These are phyloP conservation scores for Grigorovia transvaalensis DNA, from an alignment of 805 yeast species.

Conservation along the genomic window DNA sequence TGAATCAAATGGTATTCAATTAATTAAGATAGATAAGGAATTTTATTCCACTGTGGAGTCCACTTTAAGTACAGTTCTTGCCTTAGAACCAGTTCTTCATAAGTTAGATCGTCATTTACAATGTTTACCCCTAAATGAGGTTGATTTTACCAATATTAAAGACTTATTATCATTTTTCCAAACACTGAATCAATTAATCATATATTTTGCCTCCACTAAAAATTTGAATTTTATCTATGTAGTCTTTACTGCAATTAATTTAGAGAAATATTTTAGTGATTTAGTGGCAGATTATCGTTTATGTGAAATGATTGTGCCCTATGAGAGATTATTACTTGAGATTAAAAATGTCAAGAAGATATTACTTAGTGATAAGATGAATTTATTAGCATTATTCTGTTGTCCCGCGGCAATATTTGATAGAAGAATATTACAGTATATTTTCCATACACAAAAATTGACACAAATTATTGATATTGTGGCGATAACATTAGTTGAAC, in stretches of 20 bases:
- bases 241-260: slow-evolving; percentile 5
- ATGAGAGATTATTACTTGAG: slow-evolving; percentile 3
- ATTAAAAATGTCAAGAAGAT: slow-evolving; percentile 5
- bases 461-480: slow-evolving; percentile 13
- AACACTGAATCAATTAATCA: slow-evolving; percentile 8
- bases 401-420: slow-evolving; percentile 14
- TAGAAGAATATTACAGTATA: slow-evolving; percentile 10
- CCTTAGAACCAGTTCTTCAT: slow-evolving; percentile 5
- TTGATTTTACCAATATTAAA: slow-evolving; percentile 6
- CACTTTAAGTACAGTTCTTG: slow-evolving; percentile 5
- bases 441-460: slow-evolving; percentile 10
- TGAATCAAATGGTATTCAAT: too few species aligned
- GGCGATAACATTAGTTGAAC: slow-evolving; percentile 3
- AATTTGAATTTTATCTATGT: slow-evolving; percentile 7
- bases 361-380: slow-evolving; percentile 9
- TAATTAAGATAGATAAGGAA: slow-evolving; percentile 4
- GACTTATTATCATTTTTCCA: slow-evolving; percentile 3
- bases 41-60: slow-evolving; percentile 11
- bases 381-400: slow-evolving; percentile 10
- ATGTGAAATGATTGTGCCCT: slow-evolving; percentile 6
- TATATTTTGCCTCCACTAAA: slow-evolving; percentile 7
- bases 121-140: slow-evolving; percentile 4
- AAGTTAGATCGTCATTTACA: slow-evolving; percentile 1
- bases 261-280: slow-evolving; percentile 8
- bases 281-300: slow-evolving; percentile 4